Conservation (phyloP, 805 yeast species). For the Ogataea polymorpha region DNA sequence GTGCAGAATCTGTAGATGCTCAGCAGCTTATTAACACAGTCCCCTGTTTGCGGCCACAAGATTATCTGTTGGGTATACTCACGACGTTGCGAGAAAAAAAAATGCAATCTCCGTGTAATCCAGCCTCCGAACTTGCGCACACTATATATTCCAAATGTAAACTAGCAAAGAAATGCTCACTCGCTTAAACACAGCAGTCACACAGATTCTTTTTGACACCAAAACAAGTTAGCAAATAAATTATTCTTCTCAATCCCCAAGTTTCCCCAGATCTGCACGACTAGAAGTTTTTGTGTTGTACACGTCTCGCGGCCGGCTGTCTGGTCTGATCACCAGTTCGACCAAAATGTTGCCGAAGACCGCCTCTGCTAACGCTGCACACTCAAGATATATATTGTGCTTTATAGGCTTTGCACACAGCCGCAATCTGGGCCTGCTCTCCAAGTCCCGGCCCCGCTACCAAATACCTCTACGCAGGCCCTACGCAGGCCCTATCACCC, state of each 20-base stretch:
- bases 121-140: background rate
- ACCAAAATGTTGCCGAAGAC: no score
- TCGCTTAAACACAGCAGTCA: background rate
- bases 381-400: no score
- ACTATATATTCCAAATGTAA: background rate
- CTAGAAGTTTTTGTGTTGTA: background rate
- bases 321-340: background rate
- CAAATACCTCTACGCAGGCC: no score
- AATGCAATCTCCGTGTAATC: background rate
- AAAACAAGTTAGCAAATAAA: background rate
- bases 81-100: background rate
- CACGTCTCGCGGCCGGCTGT: background rate
- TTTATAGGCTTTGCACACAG: no score
- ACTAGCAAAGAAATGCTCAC: background rate
- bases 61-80: background rate
- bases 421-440: no score
- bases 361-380: no score
- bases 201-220: background rate
- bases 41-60: background rate
- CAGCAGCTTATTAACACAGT: background rate
- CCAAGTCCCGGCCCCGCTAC: no score
- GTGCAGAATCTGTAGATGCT: background rate
- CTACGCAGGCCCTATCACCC: no score
- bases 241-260: background rate
- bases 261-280: conserved; percentile 10